Conservation (phyloP, 192 early-diverging fungal species). For the Kickxella alabastrina region DNA sequence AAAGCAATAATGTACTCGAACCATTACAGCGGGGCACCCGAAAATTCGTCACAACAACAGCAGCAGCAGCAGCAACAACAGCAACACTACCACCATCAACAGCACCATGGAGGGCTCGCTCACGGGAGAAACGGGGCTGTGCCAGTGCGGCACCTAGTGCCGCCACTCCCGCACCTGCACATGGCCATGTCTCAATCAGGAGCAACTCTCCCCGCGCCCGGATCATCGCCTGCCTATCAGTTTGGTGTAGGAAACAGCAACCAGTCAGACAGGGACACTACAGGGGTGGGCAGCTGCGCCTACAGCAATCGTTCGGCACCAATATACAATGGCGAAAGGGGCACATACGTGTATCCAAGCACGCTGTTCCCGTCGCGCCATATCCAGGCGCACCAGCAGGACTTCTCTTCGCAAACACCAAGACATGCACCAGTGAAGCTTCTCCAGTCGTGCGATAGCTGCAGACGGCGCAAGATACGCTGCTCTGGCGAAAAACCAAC, state of each 20-base stretch:
- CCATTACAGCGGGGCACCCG: background rate
- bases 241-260: background rate
- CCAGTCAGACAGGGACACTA: too few relatives aligned
- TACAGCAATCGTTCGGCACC: background rate
- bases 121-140: background rate
- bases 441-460: constrained; percentile 52
- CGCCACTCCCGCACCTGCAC: constrained; percentile 7
- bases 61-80: background rate
- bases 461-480: constrained; percentile 47
- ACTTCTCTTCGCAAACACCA: too few relatives aligned
- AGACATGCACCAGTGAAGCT: constrained; percentile 15
- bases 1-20: constrained; percentile 8
- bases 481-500: constrained; percentile 50
- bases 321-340: too few relatives aligned
- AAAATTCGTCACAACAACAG: constrained; percentile 3
- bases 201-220: background rate
- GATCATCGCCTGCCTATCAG: too few relatives aligned
- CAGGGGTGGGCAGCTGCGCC: too few relatives aligned
- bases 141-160: background rate
- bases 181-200: constrained; percentile 1
- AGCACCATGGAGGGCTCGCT: background rate
- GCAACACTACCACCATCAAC: background rate
- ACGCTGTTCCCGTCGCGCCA: constrained; percentile 23
- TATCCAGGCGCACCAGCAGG: constrained; percentile 12
- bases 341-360: constrained; percentile 28